These are phyloP conservation scores for Cyberlindnera americana DNA, from an alignment of 805 yeast species.

Conservation along the genomic window DNA sequence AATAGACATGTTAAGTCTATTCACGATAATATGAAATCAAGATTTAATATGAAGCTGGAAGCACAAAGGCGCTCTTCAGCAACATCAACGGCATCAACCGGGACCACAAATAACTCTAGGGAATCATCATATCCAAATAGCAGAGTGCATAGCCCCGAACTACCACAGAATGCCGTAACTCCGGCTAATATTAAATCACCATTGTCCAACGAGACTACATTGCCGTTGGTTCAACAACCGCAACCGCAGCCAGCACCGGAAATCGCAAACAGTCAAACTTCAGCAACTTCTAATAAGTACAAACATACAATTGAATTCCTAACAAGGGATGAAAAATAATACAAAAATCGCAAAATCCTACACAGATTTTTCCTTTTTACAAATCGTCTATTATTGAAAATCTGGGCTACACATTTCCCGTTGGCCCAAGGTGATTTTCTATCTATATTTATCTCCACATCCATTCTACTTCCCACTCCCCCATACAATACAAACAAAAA, in stretches of 20 bases:
- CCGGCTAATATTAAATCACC: neutral
- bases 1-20: slow-evolving; percentile 34
- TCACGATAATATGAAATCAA: slow-evolving; percentile 37
- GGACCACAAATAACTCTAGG: slow-evolving; percentile 1
- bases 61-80: slow-evolving; percentile 9
- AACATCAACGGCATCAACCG: slow-evolving; percentile 4
- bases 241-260: neutral
- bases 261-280: neutral
- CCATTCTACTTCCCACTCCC: too few relatives aligned
- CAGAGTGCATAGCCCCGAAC: slow-evolving; percentile 1
- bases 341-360: neutral
- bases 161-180: neutral
- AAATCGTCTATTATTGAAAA: too few relatives aligned
- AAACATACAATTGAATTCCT: slow-evolving; percentile 26
- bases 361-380: neutral
- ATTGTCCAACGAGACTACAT: neutral
- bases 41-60: slow-evolving; percentile 35
- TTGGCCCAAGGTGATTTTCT: too few relatives aligned
- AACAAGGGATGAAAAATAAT: slow-evolving; percentile 15
- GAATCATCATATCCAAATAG: slow-evolving; percentile 2
- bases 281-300: slow-evolving; percentile 13
- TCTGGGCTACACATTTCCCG: too few relatives aligned
- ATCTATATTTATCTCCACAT: too few relatives aligned
- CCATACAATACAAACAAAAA: too few relatives aligned
- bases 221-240: neutral